Percentiles rank a stretch among this genome's conserved stretches.
phyloP scores from a whole-genome alignment of 2,329 filamentous ascomycete species.

The Pseudomassariella vexata region DNA sequence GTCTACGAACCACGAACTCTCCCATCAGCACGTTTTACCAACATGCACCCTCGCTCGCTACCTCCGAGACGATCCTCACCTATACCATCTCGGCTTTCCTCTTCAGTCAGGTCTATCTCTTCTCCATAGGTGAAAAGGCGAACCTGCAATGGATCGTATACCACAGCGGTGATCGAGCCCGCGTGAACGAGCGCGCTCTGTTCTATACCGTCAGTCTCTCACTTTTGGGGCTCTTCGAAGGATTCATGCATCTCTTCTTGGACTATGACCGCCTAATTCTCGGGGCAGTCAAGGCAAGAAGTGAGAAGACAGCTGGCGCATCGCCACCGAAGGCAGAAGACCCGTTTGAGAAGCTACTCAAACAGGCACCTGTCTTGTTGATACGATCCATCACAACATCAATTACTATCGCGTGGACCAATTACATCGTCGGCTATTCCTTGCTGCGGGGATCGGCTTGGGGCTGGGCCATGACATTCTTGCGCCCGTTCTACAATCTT shows the following conservation, averaged over 20 bases:
- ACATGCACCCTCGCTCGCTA: slow-evolving; percentile 52
- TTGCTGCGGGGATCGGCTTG: slow-evolving; percentile 60
- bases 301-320: slow-evolving; percentile 13
- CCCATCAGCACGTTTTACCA: slow-evolving; percentile 58
- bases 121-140: slow-evolving; percentile 53
- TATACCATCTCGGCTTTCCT: slow-evolving; percentile 73
- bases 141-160: slow-evolving; percentile 70
- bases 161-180: slow-evolving; percentile 64
- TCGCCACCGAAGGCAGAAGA: slow-evolving; percentile 6
- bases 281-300: slow-evolving; percentile 25
- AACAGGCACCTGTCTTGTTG: slow-evolving; percentile 28
- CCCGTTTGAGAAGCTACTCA: slow-evolving; percentile 31
- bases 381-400: slow-evolving; percentile 22
- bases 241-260: slow-evolving; percentile 60
- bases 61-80: slow-evolving; percentile 66
- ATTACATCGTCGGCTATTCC: slow-evolving; percentile 55
- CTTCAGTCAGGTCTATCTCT: slow-evolving; percentile 78
- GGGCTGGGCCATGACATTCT: slow-evolving; percentile 63
- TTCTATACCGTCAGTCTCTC: slow-evolving; percentile 70
- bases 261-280: slow-evolving; percentile 67
- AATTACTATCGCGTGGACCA: slow-evolving; percentile 28
- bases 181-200: slow-evolving; percentile 80
- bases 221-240: slow-evolving; percentile 64
- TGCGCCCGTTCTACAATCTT: slow-evolving; percentile 69
- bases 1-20: slow-evolving; percentile 64